These are phyloP conservation scores for Alloteropsis semialata DNA, from an alignment of 176 grass and related monocot species.

Conservation along the genomic window DNA sequence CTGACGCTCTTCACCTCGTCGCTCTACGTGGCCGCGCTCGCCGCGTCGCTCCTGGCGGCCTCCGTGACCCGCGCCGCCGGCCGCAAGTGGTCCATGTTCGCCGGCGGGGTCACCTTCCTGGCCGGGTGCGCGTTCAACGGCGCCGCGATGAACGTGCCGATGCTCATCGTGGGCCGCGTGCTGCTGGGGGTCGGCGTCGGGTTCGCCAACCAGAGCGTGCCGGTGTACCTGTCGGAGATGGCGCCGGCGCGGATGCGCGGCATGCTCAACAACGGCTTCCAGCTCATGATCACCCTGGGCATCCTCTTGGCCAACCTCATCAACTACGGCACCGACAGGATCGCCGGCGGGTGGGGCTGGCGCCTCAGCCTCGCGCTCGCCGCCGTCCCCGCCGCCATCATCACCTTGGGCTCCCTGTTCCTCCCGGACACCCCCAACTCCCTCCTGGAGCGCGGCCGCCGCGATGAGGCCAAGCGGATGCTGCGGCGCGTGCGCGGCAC, in stretches of 20 bases:
- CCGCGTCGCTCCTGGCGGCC: too few relatives aligned
- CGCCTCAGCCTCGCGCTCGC: slow-evolving; percentile 14
- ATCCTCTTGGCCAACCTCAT: slow-evolving; percentile 17
- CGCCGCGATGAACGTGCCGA: slow-evolving; percentile 41
- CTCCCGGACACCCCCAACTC: slow-evolving; percentile 23
- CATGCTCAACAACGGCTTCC: slow-evolving; percentile 40
- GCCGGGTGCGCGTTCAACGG: slow-evolving; percentile 56
- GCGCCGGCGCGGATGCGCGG: slow-evolving; percentile 34
- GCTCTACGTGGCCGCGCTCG: too few relatives aligned
- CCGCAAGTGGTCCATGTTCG: slow-evolving; percentile 70
- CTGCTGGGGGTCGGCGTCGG: slow-evolving; percentile 60
- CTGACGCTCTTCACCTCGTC: slow-evolving; percentile 26
- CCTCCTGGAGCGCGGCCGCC: slow-evolving; percentile 14
- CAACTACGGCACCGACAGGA: neutral
- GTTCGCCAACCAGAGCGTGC: slow-evolving; percentile 69
- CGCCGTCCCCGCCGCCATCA: neutral
- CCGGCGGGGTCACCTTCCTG: slow-evolving; percentile 59
- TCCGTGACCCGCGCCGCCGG: neutral
- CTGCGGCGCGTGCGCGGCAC: slow-evolving; percentile 8
- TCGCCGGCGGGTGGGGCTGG: slow-evolving; percentile 24
- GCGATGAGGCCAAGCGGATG: neutral
- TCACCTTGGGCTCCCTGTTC: slow-evolving; percentile 15
- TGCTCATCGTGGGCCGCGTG: slow-evolving; percentile 84
- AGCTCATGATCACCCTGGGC: slow-evolving; percentile 25
- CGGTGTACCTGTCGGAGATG: slow-evolving; percentile 46